These are phyloP conservation scores for Salvia splendens DNA, from an alignment of 257 asterid species.

Conservation along the genomic window DNA sequence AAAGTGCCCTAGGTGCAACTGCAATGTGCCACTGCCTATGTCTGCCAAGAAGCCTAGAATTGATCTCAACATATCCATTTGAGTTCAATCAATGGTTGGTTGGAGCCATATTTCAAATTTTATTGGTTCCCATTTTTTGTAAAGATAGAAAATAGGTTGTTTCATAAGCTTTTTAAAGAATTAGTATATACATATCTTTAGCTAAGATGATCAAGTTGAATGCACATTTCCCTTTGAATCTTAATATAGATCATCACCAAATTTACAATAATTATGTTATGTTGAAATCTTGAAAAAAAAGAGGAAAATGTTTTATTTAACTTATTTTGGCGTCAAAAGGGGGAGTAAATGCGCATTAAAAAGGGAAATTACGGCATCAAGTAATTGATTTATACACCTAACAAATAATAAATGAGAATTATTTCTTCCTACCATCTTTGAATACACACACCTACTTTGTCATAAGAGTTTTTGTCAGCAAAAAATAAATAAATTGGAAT, in stretches of 20 bases:
- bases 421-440: constrained; percentile 43
- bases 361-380: constrained; percentile 28
- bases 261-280: no score
- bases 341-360: constrained; percentile 29
- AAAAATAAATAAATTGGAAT: constrained; percentile 25
- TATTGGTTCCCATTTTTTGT: constrained; percentile 41
- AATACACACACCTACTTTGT: constrained; percentile 47
- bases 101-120: constrained; percentile 17
- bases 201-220: constrained; percentile 20
- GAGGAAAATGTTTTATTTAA: not conserved
- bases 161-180: constrained; percentile 33
- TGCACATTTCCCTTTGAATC: not conserved
- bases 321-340: not conserved
- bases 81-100: constrained; percentile 23
- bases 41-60: constrained; percentile 61
- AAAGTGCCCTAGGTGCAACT: constrained; percentile 69
- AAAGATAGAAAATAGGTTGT: constrained; percentile 44
- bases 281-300: not conserved
- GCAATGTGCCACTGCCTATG: constrained; percentile 53
- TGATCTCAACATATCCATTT: constrained; percentile 71
- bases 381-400: constrained; percentile 44
- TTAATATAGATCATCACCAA: no score
- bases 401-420: constrained; percentile 53
- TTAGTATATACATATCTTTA: constrained; percentile 39
- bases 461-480: constrained; percentile 36